phyloP scores from a whole-genome alignment of 495 filamentous ascomycete species.

The Trichoderma virens region DNA sequence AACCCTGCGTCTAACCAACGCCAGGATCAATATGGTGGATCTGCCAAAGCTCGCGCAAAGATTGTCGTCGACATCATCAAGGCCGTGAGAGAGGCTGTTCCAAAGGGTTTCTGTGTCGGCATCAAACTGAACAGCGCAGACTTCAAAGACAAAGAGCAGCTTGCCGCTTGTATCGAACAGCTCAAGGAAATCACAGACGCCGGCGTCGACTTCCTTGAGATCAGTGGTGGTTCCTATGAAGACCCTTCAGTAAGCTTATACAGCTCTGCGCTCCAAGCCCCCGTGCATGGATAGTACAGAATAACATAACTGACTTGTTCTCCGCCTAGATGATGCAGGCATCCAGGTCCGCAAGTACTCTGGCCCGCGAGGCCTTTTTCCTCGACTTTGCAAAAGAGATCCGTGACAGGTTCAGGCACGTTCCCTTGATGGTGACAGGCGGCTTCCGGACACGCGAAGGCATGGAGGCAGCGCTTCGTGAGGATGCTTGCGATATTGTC shows the following conservation, averaged over 20 bases:
- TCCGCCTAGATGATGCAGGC: conserved; percentile 7
- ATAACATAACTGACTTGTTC: background rate
- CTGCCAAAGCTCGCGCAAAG: conserved; percentile 56
- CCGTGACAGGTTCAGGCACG: conserved; percentile 32
- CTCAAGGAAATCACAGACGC: conserved; percentile 42
- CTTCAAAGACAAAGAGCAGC: conserved; percentile 31
- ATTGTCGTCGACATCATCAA: conserved; percentile 50
- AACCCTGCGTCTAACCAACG: conserved; percentile 55
- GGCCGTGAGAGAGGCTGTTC: conserved; percentile 45
- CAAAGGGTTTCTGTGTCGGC: conserved; percentile 44
- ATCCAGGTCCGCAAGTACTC: conserved; percentile 30
- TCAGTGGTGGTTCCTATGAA: conserved; percentile 53
- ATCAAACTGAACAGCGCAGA: conserved; percentile 60
- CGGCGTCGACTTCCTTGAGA: conserved; percentile 55
- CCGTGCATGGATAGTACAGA: background rate
- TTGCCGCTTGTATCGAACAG: conserved; percentile 46
- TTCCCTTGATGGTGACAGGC: conserved; percentile 38
- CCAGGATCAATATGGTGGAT: conserved; percentile 58
- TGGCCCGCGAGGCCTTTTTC: conserved; percentile 55
- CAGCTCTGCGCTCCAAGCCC: background rate
- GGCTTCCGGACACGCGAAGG: conserved; percentile 50
- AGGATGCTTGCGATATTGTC: conserved; percentile 50
- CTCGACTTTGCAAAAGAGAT: conserved; percentile 45
- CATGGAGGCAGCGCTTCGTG: conserved; percentile 43
- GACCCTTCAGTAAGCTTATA: conserved; percentile 31